Base-by-base conservation (phyloP, 1,139 yeast genomes). In the Sugiyamaella neomexicana region DNA sequence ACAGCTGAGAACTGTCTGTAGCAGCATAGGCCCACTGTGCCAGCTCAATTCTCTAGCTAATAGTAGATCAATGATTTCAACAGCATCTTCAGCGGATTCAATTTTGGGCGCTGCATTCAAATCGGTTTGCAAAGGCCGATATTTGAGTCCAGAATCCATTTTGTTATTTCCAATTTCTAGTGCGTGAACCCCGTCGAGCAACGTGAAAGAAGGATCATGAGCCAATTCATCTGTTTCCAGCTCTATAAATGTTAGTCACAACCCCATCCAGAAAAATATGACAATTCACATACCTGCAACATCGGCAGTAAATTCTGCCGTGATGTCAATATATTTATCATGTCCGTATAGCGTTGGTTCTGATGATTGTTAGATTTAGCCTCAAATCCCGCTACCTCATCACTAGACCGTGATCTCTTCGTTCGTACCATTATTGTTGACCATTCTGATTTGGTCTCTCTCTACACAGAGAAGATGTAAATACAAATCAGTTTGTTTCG, bases 61-160 rank as follows among this genome's bases (percentile, higher is more conserved):
- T 16, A 73, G 56, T 43, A 62, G 58, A 55, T 73, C 75, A 43
- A 69, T 60, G 15, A 73, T 48, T 41, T 56, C 60, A 4, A 58
- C 36, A 2, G 63, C 62, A 32, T 65, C 63, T 12, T 56, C 51
- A 1, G 65, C 60, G 1, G 61, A 34, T n/a, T 59, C 60, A 16
- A 68, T 53, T 20, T 38, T 53, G 5, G 71, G 68, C 12, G 60
- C 55, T 9, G 47, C 47, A 5, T 38, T 59, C 37, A 71, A 54
- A 37, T 68, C 68, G 8, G 59, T 59, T 2, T 55, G 59, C 46
- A 72, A 56, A 1, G 65, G 53, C 52, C 57, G 53, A 58, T 62
- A 72, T 16, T 62, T 57, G 48, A 68, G 43, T n/a, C 77, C 77
- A 3, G 75, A 71, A 58, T 73, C 77, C 73, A 73, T 71, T 48